Base-by-base conservation (phyloP, 2,329 filamentous ascomycete genomes). In the Sporothrix euskadiensis region DNA sequence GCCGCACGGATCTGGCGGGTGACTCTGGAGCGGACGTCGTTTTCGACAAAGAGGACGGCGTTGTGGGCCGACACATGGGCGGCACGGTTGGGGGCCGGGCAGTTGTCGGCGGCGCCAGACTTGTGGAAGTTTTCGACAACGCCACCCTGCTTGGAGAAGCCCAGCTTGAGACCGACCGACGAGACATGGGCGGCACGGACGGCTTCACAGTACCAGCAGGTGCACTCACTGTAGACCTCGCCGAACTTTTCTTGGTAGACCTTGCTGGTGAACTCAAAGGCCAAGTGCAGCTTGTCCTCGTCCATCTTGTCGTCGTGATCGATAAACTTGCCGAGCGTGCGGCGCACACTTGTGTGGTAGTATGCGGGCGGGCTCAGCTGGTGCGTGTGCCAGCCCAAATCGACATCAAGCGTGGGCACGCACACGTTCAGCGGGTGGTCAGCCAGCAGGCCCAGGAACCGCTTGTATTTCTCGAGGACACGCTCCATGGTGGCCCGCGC, bases 251-350 rank as follows among this genome's bases (percentile, higher is more conserved):
- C 87, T 77, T 92, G 88, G 79, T 95, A 97, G 0, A 81, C 82
- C 77, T 90, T 90, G 78, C 86, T 88, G 0, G 93, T 97, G 87
- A 88, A 92, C 78, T 90, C 88, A 78, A 96, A 96, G 5, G 86
- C 84, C 1, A 84, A 83, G 61, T 88, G 88, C 7, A 97, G 85
- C 68, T 85, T 86, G 16, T 83, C 83, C 78, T 94, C 91, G 68
- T 90, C 89, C 30, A 97, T 89, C 81, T 95, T 95, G 83, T 97
- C 94, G 80, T 96, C 91, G 78, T 97, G 93, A 78, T 94, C 90
- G 76, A 95, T 87, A 78, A 94, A 93, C 68, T 86, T 88, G 1
- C 74, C 74, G 10, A n/a, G 16, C 4, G 22, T 16, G 49, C 26
- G 35, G 8, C 16, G 41, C 16, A 44, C 22, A 22, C 54, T 35